Conservation (phyloP, 192 early-diverging fungal species). For the Coemansia sp. region DNA sequence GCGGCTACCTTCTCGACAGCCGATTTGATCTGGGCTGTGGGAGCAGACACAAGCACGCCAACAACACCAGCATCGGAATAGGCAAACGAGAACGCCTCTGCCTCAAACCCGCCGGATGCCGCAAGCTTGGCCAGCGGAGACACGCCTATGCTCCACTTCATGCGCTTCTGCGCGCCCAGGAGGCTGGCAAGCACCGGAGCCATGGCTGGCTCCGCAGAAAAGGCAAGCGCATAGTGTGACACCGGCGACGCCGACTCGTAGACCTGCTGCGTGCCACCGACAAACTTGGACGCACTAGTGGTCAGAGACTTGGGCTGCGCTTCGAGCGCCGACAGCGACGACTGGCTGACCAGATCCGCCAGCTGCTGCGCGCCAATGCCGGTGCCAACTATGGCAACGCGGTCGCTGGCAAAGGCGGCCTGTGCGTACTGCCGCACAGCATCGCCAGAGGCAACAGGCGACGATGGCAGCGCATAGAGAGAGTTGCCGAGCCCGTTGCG, state of each 20-base stretch:
- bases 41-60: constrained; percentile 73
- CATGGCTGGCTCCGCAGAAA: constrained; percentile 72
- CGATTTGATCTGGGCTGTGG: constrained; percentile 58
- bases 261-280: constrained; percentile 84
- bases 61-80: constrained; percentile 94
- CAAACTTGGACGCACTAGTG: constrained; percentile 63
- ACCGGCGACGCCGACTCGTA: constrained; percentile 58
- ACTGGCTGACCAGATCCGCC: constrained; percentile 63
- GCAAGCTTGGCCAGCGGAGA: constrained; percentile 70
- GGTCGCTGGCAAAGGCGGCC: constrained; percentile 68
- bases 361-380: constrained; percentile 80
- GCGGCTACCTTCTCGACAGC: constrained; percentile 67
- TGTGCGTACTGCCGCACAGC: constrained; percentile 75
- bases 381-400: constrained; percentile 83
- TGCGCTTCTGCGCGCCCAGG: constrained; percentile 62
- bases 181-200: constrained; percentile 65
- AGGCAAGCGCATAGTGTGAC: constrained; percentile 82
- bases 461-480: constrained; percentile 75
- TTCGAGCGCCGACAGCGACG: constrained; percentile 53
- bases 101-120: constrained; percentile 57
- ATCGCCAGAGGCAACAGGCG: constrained; percentile 64
- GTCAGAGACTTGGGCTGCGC: constrained; percentile 22
- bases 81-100: constrained; percentile 77
- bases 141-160: constrained; percentile 66
- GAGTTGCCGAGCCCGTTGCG: constrained; percentile 94